Evolutionary conservation across 1,284 basidiomycete species (phyloP), one percentile per base, ranked within the genome.

Genomic region (Jaminaea rosea): DNA sequence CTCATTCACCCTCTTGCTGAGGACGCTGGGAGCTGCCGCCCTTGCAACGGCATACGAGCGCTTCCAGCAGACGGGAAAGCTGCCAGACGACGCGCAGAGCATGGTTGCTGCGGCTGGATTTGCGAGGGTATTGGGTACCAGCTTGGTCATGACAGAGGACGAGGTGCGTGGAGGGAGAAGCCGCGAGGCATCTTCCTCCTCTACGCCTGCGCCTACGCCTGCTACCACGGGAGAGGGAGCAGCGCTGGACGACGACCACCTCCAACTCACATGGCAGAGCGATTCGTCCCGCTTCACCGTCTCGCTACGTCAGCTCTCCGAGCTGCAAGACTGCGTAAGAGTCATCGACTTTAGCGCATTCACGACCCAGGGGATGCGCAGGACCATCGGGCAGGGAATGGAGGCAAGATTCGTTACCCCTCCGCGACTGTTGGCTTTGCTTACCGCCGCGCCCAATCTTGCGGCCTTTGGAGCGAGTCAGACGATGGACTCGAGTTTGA

Each of bases 381-480:
- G 93, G 19, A 89, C 87, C 0, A 83, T 94, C 17, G 88, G 88
- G 29, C 88, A 96, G 74, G 87, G 89, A 48, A 82, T 88, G 26
- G 84, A 84, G 55, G 84, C 84, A 58, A 86, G 92, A 13, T 98
- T 93, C 68, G 92, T 97, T 26, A 98, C 93, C 0, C 85, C 87
- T 0, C 84, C 86, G 50, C 81, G 91, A 45, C 80, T 98, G 4
- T 56, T 75, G 5, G 62, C 69, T 4, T 53, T 73, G 37, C 60
- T 73, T 36, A 67, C 62, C 2, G 63, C 71, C 4, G 60, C 60
- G 9, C 37, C 47, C 37, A 58, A 67, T 11, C 56, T 73, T 1
- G 63, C 68, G 17, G 65, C 69, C 2, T 72, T 73, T 47, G 69
- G 66, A 21, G 66, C 69, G 7, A 66, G 63, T 42, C 63, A 66